Evolutionary conservation across 1,284 basidiomycete species (phyloP).

Genomic region (Pseudozyma pruni): DNA sequence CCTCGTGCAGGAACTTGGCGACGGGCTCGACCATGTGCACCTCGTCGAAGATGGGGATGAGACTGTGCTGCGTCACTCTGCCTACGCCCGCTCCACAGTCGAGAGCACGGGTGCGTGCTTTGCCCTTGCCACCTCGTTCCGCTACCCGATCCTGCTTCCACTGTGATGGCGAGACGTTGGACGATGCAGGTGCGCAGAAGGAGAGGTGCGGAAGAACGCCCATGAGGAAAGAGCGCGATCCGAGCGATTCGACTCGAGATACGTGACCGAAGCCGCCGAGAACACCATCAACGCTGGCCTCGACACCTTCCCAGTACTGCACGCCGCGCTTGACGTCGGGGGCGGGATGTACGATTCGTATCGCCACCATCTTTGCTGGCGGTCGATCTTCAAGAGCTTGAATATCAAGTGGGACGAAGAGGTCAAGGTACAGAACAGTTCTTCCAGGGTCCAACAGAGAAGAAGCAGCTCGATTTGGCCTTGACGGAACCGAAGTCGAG

Average conservation of each 20-base stretch:
- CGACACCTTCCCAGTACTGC: conserved; percentile 64
- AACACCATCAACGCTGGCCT: conserved; percentile 65
- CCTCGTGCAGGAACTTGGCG: conserved; percentile 61
- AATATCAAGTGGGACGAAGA: not conserved
- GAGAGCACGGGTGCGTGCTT: conserved; percentile 57
- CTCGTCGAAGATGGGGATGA: conserved; percentile 63
- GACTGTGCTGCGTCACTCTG: conserved; percentile 60
- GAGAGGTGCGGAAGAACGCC: conserved; percentile 58
- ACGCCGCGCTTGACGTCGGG: conserved; percentile 64
- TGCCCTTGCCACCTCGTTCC: conserved; percentile 55
- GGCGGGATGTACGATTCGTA: conserved; percentile 54
- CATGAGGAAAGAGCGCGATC: conserved; percentile 64
- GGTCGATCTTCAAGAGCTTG: not conserved
- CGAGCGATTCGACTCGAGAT: conserved; percentile 64
- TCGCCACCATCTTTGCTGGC: conserved; percentile 25
- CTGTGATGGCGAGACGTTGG: conserved; percentile 38
- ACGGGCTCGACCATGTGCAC: conserved; percentile 67
- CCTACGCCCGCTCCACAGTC: conserved; percentile 67
- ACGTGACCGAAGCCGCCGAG: conserved; percentile 65
- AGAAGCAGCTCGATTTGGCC: not conserved
- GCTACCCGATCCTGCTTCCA: conserved; percentile 55
- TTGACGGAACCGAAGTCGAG: no score
- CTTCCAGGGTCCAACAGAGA: conserved; percentile 15
- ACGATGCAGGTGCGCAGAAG: conserved; percentile 54
- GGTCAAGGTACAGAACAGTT: conserved; percentile 3